These are phyloP conservation scores for Xerocomus spinulosus DNA, from an alignment of 768 basidiomycete genomes.

Conservation along the genomic window DNA sequence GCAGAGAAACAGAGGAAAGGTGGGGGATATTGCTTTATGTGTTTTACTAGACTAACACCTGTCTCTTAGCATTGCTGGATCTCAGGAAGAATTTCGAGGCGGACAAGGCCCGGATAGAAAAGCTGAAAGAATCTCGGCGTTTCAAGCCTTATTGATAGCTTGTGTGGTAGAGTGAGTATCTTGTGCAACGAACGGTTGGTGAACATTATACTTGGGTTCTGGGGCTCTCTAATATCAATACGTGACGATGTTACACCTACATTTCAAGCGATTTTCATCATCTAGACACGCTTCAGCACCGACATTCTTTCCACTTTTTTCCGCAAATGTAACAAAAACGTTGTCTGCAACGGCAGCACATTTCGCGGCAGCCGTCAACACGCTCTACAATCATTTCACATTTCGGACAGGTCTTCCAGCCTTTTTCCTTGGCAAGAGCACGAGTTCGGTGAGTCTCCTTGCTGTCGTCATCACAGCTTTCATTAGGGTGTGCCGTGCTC, in stretches of 20 bases:
- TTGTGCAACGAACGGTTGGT: no score
- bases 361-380: constrained; percentile 50
- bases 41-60: background rate
- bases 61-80: constrained; percentile 45
- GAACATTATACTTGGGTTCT: no score
- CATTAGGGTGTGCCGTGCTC: constrained; percentile 35
- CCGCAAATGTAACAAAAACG: constrained; percentile 25
- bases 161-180: background rate
- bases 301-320: constrained; percentile 2
- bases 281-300: background rate
- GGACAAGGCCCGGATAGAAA: constrained; percentile 60
- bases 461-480: constrained; percentile 40
- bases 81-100: constrained; percentile 79
- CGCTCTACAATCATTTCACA: constrained; percentile 56
- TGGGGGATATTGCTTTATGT: constrained; percentile 29
- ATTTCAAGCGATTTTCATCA: background rate
- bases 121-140: constrained; percentile 60
- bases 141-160: constrained; percentile 79
- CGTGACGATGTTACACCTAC: background rate
- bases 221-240: no score
- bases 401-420: constrained; percentile 61
- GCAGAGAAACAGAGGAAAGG: constrained; percentile 85
- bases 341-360: constrained; percentile 47
- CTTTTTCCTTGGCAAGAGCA: constrained; percentile 41
- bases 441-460: constrained; percentile 39